Evolutionary conservation across 257 asterid genomes (phyloP).

Genomic region (Nicotiana undulata): DNA sequence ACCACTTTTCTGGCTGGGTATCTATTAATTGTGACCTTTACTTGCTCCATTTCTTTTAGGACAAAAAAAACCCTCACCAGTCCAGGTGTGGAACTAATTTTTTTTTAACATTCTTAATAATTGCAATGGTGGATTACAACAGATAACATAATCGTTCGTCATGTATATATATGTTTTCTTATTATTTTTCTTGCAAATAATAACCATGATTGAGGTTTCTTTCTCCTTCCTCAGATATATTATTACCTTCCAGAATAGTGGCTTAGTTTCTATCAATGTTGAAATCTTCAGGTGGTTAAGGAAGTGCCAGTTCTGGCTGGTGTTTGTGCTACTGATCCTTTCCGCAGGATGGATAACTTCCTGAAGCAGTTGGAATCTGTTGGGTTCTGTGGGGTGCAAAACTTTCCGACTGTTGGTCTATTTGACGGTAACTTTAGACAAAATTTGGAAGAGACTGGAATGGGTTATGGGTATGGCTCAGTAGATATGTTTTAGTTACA

Average conservation of each 20-base stretch:
- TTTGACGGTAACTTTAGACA: conserved; percentile 91
- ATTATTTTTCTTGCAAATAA: neutral
- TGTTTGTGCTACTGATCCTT: conserved; percentile 96
- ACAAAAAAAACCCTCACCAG: neutral
- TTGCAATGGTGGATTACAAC: neutral
- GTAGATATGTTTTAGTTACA: neutral
- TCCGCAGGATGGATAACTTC: conserved; percentile 84
- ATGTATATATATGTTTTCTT: neutral
- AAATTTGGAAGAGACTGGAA: conserved; percentile 94
- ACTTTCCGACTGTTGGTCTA: conserved; percentile 94
- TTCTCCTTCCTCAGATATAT: neutral
- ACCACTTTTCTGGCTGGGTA: neutral
- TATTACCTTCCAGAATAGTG: neutral
- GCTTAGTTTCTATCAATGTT: conserved; percentile 5
- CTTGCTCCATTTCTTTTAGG: neutral
- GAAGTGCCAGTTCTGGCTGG: conserved; percentile 96
- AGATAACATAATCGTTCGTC: neutral
- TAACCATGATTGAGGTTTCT: conserved; percentile 1
- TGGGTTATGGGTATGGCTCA: conserved; percentile 75
- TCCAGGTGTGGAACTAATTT: neutral
- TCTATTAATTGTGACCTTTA: neutral
- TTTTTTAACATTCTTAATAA: neutral
- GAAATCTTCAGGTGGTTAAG: conserved; percentile 61
- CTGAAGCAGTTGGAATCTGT: conserved; percentile 88
- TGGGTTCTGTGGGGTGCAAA: conserved; percentile 93